Evolutionary conservation across 2,329 filamentous ascomycete genomes (phyloP), one percentile per base, ranked within the genome.

Genomic region (Xylaria sp.): DNA sequence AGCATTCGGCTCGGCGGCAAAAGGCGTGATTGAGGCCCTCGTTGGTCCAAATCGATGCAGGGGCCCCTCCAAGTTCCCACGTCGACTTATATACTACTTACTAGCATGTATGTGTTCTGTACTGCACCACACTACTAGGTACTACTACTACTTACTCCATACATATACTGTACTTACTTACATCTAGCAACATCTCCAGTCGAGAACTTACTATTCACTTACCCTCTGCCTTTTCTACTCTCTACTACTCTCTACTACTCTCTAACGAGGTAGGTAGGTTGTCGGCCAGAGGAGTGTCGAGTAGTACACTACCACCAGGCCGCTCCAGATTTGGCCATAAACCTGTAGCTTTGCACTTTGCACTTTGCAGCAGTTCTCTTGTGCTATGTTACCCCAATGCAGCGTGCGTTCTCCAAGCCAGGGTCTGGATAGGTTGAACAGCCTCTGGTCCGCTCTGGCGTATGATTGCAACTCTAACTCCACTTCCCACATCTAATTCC

Each of bases 1-100:
- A 69, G 70, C 68, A 68, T 67, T 76, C 63, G 74, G 73, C 72
- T 71, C 72, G 76, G 76, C 76, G 76, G 76, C 68, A 76, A 78
- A 75, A 75, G 61, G 65, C 65, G 74, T 76, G 74, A 76, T 70
- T 64, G 71, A 64, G 29, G 70, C 65, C 44, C 67, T 73, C 72
- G 73, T 76, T 76, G 74, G 74, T 71, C 65, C 63, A 61, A 67
- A 13, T 15, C 13, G 51, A 67, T 55, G 67, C 72, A 74, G 71
- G 74, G 74, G 69, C 68, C 62, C 61, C 47, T 20, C 47, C n/a
- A 47, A 61, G 60, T 66, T 57, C 63, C 38, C 61, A 55, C 49
- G 51, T 51, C 53, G 15, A 29, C 27, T 51, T 51, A 29, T 51
- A 31, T 29, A 31, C 49, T 51, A 51, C 49, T 20, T 27, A 3